These are phyloP conservation scores for Taphrina flavorubra DNA, from an alignment of 1,139 yeast species.

Conservation along the genomic window DNA sequence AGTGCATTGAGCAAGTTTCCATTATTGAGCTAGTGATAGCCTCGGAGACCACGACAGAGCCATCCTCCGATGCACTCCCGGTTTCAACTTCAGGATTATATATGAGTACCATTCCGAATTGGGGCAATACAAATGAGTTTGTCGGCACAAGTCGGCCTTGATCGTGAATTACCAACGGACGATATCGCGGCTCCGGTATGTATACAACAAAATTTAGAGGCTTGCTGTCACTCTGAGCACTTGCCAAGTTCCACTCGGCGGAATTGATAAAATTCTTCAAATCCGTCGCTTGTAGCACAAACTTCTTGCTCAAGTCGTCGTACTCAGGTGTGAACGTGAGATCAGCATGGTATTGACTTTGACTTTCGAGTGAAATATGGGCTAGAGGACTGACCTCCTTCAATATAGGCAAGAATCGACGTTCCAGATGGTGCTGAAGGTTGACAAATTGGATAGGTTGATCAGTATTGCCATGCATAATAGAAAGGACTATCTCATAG, in stretches of 20 bases:
- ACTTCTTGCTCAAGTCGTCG: conserved; percentile 46
- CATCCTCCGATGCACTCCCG: conserved; percentile 48
- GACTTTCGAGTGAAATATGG: conserved; percentile 78
- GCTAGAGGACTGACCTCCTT: conserved; percentile 60
- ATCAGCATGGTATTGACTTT: conserved; percentile 71
- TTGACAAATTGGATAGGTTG: conserved; percentile 62
- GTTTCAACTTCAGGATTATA: conserved; percentile 48
- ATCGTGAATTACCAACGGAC: conserved; percentile 56
- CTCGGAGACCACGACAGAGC: conserved; percentile 59
- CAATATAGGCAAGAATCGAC: conserved; percentile 58
- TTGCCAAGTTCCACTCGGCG: conserved; percentile 73
- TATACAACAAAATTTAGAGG: conserved; percentile 64
- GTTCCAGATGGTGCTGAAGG: conserved; percentile 56
- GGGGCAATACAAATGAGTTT: conserved; percentile 80
- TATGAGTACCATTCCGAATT: conserved; percentile 73
- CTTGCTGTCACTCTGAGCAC: conserved; percentile 32
- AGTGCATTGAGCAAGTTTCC: conserved; percentile 68
- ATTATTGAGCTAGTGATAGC: neutral
- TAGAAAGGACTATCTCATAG: conserved; percentile 71
- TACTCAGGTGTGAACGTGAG: conserved; percentile 51
- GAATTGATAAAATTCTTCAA: conserved; percentile 74
- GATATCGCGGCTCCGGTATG: conserved; percentile 60
- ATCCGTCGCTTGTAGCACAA: conserved; percentile 52
- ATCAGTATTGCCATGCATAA: conserved; percentile 62
- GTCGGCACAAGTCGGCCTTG: conserved; percentile 54